These are phyloP conservation scores for Candida sanyaensis DNA, from an alignment of 1,139 yeast species.

Conservation along the genomic window DNA sequence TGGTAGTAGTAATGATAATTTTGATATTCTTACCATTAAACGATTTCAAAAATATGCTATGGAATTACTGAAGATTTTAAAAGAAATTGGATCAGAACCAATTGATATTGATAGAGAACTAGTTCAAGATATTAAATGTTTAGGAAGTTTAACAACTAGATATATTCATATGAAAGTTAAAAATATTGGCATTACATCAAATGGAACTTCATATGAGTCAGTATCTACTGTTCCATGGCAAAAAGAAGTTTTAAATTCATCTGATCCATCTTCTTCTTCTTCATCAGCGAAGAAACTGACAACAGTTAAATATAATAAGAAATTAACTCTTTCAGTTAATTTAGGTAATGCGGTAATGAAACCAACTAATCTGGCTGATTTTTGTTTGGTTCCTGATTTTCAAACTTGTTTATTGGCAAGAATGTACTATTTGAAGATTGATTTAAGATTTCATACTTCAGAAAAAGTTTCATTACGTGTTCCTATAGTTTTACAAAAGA, in stretches of 20 bases:
- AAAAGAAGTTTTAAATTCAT: constrained; percentile 5
- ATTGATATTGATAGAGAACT: constrained; percentile 27
- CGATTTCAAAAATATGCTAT: constrained; percentile 34
- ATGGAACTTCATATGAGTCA: constrained; percentile 1
- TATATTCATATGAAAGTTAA: constrained; percentile 24
- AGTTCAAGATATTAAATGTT: constrained; percentile 32
- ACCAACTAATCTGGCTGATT: constrained; percentile 19
- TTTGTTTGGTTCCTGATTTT: constrained; percentile 41
- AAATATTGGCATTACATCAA: constrained; percentile 2
- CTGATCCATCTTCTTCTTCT: not conserved
- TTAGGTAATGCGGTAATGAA: constrained; percentile 14
- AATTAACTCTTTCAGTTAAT: constrained; percentile 15
- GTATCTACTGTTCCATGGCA: constrained; percentile 10
- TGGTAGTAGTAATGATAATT: constrained; percentile 24
- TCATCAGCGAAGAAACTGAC: constrained; percentile 1
- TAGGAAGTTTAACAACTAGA: constrained; percentile 34
- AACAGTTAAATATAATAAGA: constrained; percentile 11
- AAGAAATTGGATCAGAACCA: constrained; percentile 24
- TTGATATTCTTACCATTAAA: constrained; percentile 32
- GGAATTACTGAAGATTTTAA: constrained; percentile 29
- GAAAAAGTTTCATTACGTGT: constrained; percentile 31
- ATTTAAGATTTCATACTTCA: constrained; percentile 29
- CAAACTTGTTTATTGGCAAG: constrained; percentile 39
- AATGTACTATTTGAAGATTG: constrained; percentile 34
- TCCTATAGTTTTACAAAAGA: constrained; percentile 29